These are phyloP conservation scores for Russula sp. DNA, from an alignment of 768 basidiomycete species.

Conservation along the genomic window DNA sequence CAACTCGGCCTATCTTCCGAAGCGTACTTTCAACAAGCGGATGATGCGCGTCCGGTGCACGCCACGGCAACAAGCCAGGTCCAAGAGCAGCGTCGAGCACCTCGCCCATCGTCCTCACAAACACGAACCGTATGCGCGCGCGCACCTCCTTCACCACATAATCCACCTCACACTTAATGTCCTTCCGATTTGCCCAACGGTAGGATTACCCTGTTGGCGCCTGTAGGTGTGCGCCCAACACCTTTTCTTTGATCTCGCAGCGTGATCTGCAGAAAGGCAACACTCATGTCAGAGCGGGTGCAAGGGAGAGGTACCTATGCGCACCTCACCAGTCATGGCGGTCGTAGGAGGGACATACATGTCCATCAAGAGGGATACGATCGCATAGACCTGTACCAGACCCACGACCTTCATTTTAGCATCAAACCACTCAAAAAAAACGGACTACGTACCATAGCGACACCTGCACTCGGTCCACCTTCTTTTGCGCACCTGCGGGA, in stretches of 20 bases:
- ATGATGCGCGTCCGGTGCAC: slow-evolving; percentile 40
- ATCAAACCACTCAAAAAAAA: slow-evolving; percentile 1
- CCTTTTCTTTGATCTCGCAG: slow-evolving; percentile 89
- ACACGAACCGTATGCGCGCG: slow-evolving; percentile 75
- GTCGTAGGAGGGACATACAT: slow-evolving; percentile 64
- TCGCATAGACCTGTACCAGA: slow-evolving; percentile 62
- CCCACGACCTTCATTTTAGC: background rate
- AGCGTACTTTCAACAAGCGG: slow-evolving; percentile 52
- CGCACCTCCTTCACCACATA: slow-evolving; percentile 68
- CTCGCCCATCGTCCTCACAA: slow-evolving; percentile 75
- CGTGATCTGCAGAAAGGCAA: slow-evolving; percentile 53
- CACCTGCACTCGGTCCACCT: slow-evolving; percentile 88
- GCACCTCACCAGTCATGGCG: slow-evolving; percentile 87
- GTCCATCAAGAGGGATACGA: slow-evolving; percentile 80
- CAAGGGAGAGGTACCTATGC: background rate
- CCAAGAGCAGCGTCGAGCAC: slow-evolving; percentile 84
- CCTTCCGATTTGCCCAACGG: slow-evolving; percentile 83
- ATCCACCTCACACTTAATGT: slow-evolving; percentile 89
- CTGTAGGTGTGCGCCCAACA: slow-evolving; percentile 87
- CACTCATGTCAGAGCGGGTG: background rate
- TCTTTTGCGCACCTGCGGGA: slow-evolving; percentile 87
- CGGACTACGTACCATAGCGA: slow-evolving; percentile 65
- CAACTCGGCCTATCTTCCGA: slow-evolving; percentile 30
- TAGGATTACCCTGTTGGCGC: slow-evolving; percentile 77
- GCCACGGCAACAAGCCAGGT: slow-evolving; percentile 62